Evolutionary conservation across 2,329 filamentous ascomycete genomes (phyloP).

Genomic region (Sordariomycetes sp.): DNA sequence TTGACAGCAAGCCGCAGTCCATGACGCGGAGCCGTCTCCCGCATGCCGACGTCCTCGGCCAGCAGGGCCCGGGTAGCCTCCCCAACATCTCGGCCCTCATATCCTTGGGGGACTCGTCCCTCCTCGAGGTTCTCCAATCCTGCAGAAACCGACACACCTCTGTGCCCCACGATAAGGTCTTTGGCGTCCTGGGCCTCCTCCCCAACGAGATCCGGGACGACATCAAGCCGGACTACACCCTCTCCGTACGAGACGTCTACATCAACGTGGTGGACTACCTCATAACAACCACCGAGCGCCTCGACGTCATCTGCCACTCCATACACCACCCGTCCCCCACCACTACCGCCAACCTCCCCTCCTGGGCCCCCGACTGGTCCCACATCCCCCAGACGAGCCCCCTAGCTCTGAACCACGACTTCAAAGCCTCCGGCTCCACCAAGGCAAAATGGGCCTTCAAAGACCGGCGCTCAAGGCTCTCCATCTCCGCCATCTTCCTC

Average conservation of each 20-base stretch:
- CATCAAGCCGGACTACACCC: constrained; percentile 18
- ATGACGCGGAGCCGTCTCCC: constrained; percentile 5
- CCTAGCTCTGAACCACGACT: constrained; percentile 10
- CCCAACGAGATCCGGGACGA: constrained; percentile 13
- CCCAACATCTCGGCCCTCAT: constrained; percentile 1
- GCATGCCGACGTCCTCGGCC: constrained; percentile 7
- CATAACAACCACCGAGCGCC: constrained; percentile 11
- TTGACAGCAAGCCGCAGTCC: neutral
- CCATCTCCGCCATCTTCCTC: constrained; percentile 16
- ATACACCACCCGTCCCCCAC: constrained; percentile 19
- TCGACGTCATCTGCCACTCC: constrained; percentile 23
- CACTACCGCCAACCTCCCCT: constrained; percentile 15
- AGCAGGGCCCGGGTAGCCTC: constrained; percentile 11
- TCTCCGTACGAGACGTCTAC: constrained; percentile 20
- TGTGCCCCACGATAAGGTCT: constrained; percentile 24
- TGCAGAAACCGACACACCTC: constrained; percentile 16
- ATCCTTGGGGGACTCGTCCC: neutral
- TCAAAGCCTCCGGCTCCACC: constrained; percentile 11
- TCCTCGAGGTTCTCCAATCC: constrained; percentile 12
- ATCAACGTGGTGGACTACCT: constrained; percentile 21
- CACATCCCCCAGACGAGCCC: constrained; percentile 12
- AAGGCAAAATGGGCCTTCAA: constrained; percentile 13
- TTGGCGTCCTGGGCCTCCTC: constrained; percentile 21
- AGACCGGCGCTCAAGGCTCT: constrained; percentile 14
- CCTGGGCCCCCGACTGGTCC: constrained; percentile 25